These are phyloP conservation scores for Phytophthora pisi DNA, from an alignment of 352 stramenopile genomes.

Conservation along the genomic window DNA sequence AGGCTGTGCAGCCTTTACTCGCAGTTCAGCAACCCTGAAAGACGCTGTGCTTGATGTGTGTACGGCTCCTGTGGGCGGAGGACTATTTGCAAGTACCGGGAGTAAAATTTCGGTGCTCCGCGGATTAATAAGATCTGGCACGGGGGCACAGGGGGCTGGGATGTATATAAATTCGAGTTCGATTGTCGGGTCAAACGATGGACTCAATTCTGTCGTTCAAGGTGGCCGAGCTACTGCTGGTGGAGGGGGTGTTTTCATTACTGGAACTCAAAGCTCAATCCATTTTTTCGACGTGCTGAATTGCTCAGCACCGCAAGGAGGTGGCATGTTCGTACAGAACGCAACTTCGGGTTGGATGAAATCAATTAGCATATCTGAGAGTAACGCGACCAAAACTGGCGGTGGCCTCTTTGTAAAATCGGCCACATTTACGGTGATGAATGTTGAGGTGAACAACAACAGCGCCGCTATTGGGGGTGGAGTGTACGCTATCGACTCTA, in stretches of 20 bases:
- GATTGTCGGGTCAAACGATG: constrained; percentile 13
- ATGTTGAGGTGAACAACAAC: constrained; percentile 28
- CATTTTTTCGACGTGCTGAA: constrained; percentile 28
- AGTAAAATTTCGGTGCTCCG: constrained; percentile 30
- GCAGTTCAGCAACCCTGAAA: constrained; percentile 19
- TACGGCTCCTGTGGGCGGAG: constrained; percentile 34
- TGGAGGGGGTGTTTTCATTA: constrained; percentile 40
- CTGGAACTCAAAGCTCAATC: constrained; percentile 30
- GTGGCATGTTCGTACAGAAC: constrained; percentile 23
- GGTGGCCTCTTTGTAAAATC: constrained; percentile 29
- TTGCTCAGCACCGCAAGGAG: constrained; percentile 33
- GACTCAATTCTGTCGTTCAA: constrained; percentile 11
- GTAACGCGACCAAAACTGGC: constrained; percentile 25
- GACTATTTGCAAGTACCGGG: constrained; percentile 11
- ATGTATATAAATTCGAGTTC: constrained; percentile 42
- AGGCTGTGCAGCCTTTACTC: constrained; percentile 36
- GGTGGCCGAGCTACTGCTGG: constrained; percentile 16
- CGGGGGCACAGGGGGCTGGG: constrained; percentile 30
- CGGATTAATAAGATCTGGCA: constrained; percentile 13
- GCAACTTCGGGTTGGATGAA: constrained; percentile 2
- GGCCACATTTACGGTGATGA: constrained; percentile 11
- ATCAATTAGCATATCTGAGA: constrained; percentile 22
- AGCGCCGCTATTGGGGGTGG: constrained; percentile 33
- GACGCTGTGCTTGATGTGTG: constrained; percentile 15
- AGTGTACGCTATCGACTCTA: constrained; percentile 28